phyloP scores from a whole-genome alignment of 23 red algal species.

The Cyanidioschyzon merolae region DNA sequence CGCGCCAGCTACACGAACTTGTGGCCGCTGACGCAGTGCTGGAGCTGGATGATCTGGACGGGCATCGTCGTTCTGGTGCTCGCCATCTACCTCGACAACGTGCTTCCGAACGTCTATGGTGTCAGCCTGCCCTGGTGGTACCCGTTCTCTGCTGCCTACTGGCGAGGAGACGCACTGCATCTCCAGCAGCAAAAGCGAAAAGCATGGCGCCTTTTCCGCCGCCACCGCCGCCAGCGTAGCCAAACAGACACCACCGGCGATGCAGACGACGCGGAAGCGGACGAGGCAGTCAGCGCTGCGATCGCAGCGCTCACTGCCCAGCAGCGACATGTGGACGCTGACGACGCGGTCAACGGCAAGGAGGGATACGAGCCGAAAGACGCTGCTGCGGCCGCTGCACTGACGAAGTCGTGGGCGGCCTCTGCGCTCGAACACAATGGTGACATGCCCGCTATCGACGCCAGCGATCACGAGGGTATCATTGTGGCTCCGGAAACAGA shows the following conservation, averaged over 20 bases:
- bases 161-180: slow-evolving; percentile 24
- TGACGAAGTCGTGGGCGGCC: neutral
- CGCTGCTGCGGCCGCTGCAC: neutral
- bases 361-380: neutral
- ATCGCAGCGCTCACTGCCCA: neutral
- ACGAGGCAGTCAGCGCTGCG: neutral
- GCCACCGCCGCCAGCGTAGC: neutral
- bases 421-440: neutral
- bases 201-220: neutral
- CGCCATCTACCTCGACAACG: slow-evolving; percentile 78
- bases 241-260: neutral
- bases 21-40: slow-evolving; percentile 69
- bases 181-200: neutral
- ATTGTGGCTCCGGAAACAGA: neutral
- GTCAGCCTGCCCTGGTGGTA: slow-evolving; percentile 43
- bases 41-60: slow-evolving; percentile 80
- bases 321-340: slow-evolving; percentile 30
- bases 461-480: neutral
- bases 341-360: slow-evolving; percentile 16
- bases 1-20: slow-evolving; percentile 32
- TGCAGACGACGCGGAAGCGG: slow-evolving; percentile 32
- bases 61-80: slow-evolving; percentile 31
- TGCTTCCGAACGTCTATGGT: slow-evolving; percentile 50
- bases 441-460: neutral
- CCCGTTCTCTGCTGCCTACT: slow-evolving; percentile 48